phyloP scores from a whole-genome alignment of 257 asterid species.

The Datura wrightii region DNA sequence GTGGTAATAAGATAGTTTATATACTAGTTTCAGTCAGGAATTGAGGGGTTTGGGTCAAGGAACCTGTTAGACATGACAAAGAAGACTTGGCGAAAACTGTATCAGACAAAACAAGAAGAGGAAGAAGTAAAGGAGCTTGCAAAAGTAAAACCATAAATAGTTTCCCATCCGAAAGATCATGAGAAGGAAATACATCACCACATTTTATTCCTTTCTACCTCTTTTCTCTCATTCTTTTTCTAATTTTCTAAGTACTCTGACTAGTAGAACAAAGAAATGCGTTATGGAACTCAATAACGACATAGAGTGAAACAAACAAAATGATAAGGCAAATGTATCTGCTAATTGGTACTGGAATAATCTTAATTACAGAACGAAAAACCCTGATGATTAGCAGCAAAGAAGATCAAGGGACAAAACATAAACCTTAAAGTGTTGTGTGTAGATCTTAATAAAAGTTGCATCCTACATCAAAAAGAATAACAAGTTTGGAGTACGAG shows the following conservation, averaged over 20 bases:
- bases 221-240: not conserved
- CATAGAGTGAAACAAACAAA: not conserved
- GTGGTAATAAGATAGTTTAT: not conserved
- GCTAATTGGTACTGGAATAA: not conserved
- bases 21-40: conserved; percentile 5
- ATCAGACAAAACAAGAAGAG: not conserved
- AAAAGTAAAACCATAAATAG: conserved; percentile 25
- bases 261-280: not conserved
- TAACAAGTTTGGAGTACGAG: not conserved
- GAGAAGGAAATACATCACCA: conserved; percentile 17
- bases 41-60: not conserved
- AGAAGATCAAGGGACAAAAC: not conserved
- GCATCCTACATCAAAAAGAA: not conserved
- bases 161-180: not conserved
- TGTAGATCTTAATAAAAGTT: not conserved
- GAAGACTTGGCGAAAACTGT: not conserved
- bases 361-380: not conserved
- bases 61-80: conserved; percentile 10
- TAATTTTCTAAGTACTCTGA: not conserved
- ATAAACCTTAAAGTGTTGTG: not conserved
- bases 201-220: conserved; percentile 5
- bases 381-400: conserved; percentile 6
- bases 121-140: not conserved
- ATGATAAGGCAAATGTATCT: not conserved
- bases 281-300: not conserved